phyloP scores from a whole-genome alignment of 2,329 filamentous ascomycete genomes.

The Chaetoscypha palmicola region DNA sequence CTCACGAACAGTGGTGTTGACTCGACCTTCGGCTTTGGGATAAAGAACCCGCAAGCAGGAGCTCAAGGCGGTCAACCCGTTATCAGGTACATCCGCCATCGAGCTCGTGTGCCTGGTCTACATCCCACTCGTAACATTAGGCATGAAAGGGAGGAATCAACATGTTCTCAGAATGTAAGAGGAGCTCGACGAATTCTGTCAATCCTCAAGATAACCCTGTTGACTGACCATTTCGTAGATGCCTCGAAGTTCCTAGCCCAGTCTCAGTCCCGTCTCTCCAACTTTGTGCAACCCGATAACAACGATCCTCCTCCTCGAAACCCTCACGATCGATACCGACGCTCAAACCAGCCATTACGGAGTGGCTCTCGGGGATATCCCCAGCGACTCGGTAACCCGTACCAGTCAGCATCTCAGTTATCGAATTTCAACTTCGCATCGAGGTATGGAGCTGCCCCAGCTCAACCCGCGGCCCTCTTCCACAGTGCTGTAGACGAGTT shows the following conservation, averaged over 20 bases:
- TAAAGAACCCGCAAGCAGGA: conserved; percentile 3
- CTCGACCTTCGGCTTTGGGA: background rate
- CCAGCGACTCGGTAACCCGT: conserved; percentile 59
- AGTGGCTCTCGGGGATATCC: conserved; percentile 24
- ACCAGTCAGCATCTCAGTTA: conserved; percentile 67
- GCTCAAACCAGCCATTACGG: conserved; percentile 23
- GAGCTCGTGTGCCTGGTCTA: conserved; percentile 2
- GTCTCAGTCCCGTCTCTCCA: conserved; percentile 84
- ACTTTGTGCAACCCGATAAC: conserved; percentile 55
- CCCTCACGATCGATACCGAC: conserved; percentile 27
- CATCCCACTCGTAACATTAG: conserved; percentile 1
- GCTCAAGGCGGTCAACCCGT: conserved; percentile 5
- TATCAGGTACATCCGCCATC: conserved; percentile 7
- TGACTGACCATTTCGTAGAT: conserved; percentile 49
- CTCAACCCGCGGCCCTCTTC: conserved; percentile 84
- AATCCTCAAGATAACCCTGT: too few relatives aligned
- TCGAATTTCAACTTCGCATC: conserved; percentile 74
- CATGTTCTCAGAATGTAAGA: conserved; percentile 33
- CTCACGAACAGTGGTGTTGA: background rate
- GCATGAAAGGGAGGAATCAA: conserved; percentile 9
- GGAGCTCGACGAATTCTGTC: background rate
- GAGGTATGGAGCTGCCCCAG: conserved; percentile 60
- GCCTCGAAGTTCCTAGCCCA: conserved; percentile 94
- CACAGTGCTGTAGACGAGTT: conserved; percentile 87
- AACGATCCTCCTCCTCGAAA: conserved; percentile 34